Base-by-base conservation (phyloP, 2,329 filamentous ascomycete species). In the Colletotrichum kahawae region DNA sequence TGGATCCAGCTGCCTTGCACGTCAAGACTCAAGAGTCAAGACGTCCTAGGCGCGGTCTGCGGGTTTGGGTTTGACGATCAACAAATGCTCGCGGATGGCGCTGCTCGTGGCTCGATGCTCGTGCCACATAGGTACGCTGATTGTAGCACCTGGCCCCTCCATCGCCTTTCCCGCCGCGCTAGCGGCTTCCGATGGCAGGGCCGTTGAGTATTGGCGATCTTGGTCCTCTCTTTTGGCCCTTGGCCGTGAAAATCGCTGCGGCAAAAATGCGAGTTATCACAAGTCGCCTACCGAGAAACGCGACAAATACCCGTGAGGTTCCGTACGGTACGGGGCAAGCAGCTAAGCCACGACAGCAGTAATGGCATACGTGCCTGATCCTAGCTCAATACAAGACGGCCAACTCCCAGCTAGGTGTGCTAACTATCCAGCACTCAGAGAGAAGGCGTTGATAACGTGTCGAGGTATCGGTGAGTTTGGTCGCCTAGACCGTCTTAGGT, bases 91-190 rank as follows among this genome's bases (percentile, higher is more conserved):
- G 54, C 27, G 48, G 62, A 70, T 43, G 66, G 48, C 34, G 31
- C 33, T 36, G 66, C 66, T 21, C 56, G 21, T 68, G 59, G 54
- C 67, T 62, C 67, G 60, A 63, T 67, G 51, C 51, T 71, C 71
- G 62, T 66, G 54, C 31, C 68, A 71, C 60, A 56, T 27, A 67
- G 64, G 29, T 27, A 48, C 48, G 29, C 16, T 56, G 27, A 36
- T 34, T 7, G 21, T 36, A 43, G 36, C 71, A 51, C 33, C 62
- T 73, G 38, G 62, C 36, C 56, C 67, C 38, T 51, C 59, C 21
- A 31, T 70, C 56, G 67, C 67, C 31, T 24, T 38, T 74, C 36
- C 67, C 21, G 51, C 56, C 54, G 36, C 73, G 63, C 73, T 73
- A 57, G 57, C 21, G 34, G 24, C 24, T 29, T 54, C 60, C n/a